phyloP scores from a whole-genome alignment of 768 basidiomycete species.

The Panellus pusillus region DNA sequence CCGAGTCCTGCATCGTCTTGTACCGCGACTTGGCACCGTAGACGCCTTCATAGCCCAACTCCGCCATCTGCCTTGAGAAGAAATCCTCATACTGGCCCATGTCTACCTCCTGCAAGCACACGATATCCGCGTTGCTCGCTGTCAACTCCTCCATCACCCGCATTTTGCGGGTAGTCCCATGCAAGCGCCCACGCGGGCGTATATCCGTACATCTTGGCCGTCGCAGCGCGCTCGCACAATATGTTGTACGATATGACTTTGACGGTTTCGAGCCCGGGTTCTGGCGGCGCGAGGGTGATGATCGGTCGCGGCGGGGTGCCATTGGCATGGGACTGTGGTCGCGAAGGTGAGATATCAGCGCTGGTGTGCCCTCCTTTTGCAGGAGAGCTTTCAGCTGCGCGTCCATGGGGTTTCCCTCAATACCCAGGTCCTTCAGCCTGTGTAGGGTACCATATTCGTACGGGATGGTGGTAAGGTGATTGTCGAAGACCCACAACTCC shows the following conservation, averaged over 20 bases:
- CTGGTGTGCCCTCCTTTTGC: conserved; percentile 93
- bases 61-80: conserved; percentile 71
- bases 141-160: conserved; percentile 83
- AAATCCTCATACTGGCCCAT: conserved; percentile 90
- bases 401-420: conserved; percentile 97
- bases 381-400: conserved; percentile 71
- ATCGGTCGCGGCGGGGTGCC: conserved; percentile 79
- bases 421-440: conserved; percentile 88
- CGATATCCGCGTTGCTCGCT: conserved; percentile 79
- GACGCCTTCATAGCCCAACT: conserved; percentile 85
- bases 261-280: conserved; percentile 73
- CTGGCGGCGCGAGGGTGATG: conserved; percentile 56
- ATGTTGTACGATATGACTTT: conserved; percentile 91
- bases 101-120: conserved; percentile 96
- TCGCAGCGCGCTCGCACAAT: conserved; percentile 88
- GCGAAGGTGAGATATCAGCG: conserved; percentile 86
- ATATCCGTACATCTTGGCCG: conserved; percentile 88
- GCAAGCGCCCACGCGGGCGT: conserved; percentile 94
- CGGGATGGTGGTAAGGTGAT: conserved; percentile 83
- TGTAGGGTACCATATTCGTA: conserved; percentile 87
- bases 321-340: conserved; percentile 86
- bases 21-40: conserved; percentile 92
- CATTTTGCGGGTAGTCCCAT: conserved; percentile 94
- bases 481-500: conserved; percentile 95
- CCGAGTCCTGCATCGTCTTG: conserved; percentile 87